Evolutionary conservation across 129 eudicot species (phyloP).

Genomic region (Dittrichia graveolens): DNA sequence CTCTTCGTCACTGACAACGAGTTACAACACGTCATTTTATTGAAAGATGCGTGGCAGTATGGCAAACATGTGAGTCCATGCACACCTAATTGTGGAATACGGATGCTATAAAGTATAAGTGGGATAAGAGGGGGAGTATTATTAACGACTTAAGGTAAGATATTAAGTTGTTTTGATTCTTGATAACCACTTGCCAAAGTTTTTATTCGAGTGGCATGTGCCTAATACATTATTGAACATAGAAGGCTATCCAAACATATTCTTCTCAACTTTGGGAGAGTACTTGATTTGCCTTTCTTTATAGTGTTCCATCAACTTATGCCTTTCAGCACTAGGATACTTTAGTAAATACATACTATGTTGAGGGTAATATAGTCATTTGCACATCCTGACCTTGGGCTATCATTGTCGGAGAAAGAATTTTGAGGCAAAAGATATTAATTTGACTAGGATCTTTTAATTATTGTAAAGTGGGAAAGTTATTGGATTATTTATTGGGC

Average conservation of each 20-base stretch:
- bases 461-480: no score
- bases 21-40: no score
- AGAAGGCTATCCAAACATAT: not conserved
- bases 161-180: conserved; percentile 34
- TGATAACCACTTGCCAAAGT: conserved; percentile 40
- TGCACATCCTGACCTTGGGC: not conserved
- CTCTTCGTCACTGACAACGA: no score
- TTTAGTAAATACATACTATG: not conserved
- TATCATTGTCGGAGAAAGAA: no score
- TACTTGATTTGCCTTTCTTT: conserved; percentile 24
- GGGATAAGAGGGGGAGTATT: conserved; percentile 28
- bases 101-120: not conserved
- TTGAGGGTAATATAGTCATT: not conserved
- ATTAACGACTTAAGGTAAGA: conserved; percentile 26
- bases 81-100: no score
- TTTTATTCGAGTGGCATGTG: conserved; percentile 34
- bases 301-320: conserved; percentile 35
- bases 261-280: conserved; percentile 26
- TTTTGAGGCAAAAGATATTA: no score
- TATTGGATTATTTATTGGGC: no score
- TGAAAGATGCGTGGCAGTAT: no score
- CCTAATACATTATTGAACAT: conserved; percentile 22
- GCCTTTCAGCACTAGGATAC: not conserved
- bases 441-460: no score
- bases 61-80: no score